Evolutionary conservation across 768 basidiomycete species (phyloP), one percentile per base, ranked within the genome.

Genomic region (Strobilomyces echinocephalus): DNA sequence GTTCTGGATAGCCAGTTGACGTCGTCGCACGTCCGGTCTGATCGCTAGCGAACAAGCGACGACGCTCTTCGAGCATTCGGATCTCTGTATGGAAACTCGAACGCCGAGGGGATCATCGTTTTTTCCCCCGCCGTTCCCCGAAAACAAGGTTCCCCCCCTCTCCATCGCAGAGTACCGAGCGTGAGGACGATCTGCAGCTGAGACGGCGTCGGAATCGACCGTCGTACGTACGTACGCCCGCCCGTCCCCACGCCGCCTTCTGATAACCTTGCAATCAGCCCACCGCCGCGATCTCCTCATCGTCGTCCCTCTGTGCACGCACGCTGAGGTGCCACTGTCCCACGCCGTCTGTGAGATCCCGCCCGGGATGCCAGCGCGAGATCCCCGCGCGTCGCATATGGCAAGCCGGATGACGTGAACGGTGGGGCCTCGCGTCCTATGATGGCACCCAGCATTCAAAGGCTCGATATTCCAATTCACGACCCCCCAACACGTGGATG

Each of bases 351-450:
- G 28, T 20, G 46, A 34, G 35, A 58, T 45, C 43, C n/a, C 18
- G 40, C 16, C 35, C 47, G 52, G 58, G 57, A 45, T 16, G 15
- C 38, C 7, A 39, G 57, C 47, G 47, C 54, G 49, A 57, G 59
- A 60, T 61, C 55, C 60, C 55, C 55, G 59, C 60, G 60, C 54
- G 4, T 46, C 55, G 46, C 15, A 52, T 61, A 61, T 40, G 50
- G 60, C n/a, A 60, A 41, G 16, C 15, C 15, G 16, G 9, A 41
- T 57, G 28, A 59, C 59, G 54, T 59, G 26, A 50, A 30, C 30
- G 30, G 30, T 30, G 30, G 30, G 30, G 30, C 30, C 30, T 30
- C 30, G 30, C 30, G 6, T 30, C 30, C 30, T 9, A 24, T 24
- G 24, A 24, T 24, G 6, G 6, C 30, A 30, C 6, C 30, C 30